These are phyloP conservation scores for Calonectria hawksworthii DNA, from an alignment of 2,329 filamentous ascomycete genomes.

Conservation along the genomic window DNA sequence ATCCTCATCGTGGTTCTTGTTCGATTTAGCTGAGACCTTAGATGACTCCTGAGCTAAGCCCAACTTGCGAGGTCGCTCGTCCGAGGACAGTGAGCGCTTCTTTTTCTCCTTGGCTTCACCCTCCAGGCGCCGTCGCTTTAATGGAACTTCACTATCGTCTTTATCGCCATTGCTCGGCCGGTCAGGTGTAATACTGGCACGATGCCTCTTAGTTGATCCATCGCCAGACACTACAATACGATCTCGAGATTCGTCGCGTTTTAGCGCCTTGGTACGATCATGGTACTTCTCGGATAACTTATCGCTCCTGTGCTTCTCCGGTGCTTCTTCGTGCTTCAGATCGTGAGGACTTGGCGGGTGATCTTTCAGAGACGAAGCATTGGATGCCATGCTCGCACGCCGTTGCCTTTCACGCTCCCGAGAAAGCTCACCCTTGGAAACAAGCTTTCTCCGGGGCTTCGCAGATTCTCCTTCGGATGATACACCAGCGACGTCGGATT, in stretches of 20 bases:
- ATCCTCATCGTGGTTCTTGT: constrained; percentile 59
- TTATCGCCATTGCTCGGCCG: constrained; percentile 65
- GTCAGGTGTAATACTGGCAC: constrained; percentile 72
- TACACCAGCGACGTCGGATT: constrained; percentile 65
- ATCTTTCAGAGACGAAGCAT: constrained; percentile 66
- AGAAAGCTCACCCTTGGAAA: constrained; percentile 74
- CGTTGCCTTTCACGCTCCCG: constrained; percentile 71
- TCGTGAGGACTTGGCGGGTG: constrained; percentile 66
- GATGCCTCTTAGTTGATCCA: constrained; percentile 68
- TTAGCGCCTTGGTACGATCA: constrained; percentile 72
- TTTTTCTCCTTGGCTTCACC: constrained; percentile 65
- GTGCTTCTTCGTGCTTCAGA: constrained; percentile 60
- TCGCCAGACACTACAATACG: constrained; percentile 65
- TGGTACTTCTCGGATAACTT: constrained; percentile 68
- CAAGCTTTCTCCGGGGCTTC: constrained; percentile 73
- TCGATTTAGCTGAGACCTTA: constrained; percentile 51
- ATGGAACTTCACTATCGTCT: constrained; percentile 64
- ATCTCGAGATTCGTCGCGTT: constrained; percentile 73
- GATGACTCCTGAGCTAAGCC: constrained; percentile 57
- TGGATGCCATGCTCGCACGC: constrained; percentile 71
- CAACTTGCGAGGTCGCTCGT: constrained; percentile 61
- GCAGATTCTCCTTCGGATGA: constrained; percentile 70
- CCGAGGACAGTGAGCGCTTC: constrained; percentile 60
- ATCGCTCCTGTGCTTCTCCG: constrained; percentile 59
- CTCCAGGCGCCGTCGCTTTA: constrained; percentile 72